Percentiles rank a stretch among this genome's conserved stretches.
Evolutionary conservation across 2,329 filamentous ascomycete genomes (phyloP).

Genomic region (Aureobasidium vineae): DNA sequence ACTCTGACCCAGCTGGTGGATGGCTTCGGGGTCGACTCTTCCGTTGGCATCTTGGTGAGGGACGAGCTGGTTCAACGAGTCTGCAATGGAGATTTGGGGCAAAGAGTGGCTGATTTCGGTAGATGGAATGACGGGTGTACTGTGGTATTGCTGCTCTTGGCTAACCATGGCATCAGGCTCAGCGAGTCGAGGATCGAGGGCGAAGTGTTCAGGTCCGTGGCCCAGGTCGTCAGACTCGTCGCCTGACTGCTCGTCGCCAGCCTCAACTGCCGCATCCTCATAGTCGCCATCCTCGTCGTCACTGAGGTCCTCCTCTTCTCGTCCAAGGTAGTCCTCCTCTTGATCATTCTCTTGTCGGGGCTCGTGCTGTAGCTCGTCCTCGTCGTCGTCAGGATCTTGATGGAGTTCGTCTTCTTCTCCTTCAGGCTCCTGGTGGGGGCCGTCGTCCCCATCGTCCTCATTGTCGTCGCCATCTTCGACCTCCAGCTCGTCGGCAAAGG

Average conservation of each 20-base stretch:
- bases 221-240: conserved; percentile 30
- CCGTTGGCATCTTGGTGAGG: conserved; percentile 20
- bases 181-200: conserved; percentile 22
- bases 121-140: conserved; percentile 16
- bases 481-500: conserved; percentile 37
- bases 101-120: conserved; percentile 20
- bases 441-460: conserved; percentile 40
- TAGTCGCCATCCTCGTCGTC: conserved; percentile 19
- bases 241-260: conserved; percentile 21
- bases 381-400: conserved; percentile 39
- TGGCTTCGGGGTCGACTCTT: conserved; percentile 32
- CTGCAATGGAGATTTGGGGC: conserved; percentile 18
- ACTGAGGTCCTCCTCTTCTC: conserved; percentile 26
- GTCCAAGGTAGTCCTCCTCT: conserved; percentile 21
- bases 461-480: conserved; percentile 38
- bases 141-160: conserved; percentile 13
- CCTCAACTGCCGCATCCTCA: conserved; percentile 23
- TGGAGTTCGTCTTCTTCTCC: not conserved
- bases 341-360: conserved; percentile 1
- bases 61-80: conserved; percentile 26
- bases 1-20: conserved; percentile 38
- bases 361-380: conserved; percentile 31
- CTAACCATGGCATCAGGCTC: conserved; percentile 1
- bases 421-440: conserved; percentile 29
- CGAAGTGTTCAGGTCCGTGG: conserved; percentile 7